Evolutionary conservation across 805 yeast genomes (phyloP).

Genomic region (Kluyveromyces starmeri): DNA sequence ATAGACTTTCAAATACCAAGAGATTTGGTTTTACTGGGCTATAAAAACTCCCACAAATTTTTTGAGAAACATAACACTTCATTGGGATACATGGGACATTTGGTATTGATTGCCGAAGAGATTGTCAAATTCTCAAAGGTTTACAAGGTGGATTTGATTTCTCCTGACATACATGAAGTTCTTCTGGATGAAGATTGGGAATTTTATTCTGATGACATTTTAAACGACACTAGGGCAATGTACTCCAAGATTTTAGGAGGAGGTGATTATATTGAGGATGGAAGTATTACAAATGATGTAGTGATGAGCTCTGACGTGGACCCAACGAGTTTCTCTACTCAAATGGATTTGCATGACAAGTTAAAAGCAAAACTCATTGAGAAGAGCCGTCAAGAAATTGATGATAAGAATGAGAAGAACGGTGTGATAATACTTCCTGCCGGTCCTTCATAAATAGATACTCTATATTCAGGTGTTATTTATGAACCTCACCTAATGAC

Average conservation of each 20-base stretch:
- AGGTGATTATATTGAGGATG: constrained; percentile 26
- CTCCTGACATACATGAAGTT: constrained; percentile 22
- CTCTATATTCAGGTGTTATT: background rate
- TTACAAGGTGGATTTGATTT: constrained; percentile 29
- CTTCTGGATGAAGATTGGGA: constrained; percentile 22
- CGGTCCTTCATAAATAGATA: background rate
- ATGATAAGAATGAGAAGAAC: constrained; percentile 20
- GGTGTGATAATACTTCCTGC: constrained; percentile 24
- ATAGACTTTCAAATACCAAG: constrained; percentile 50
- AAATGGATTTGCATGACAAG: constrained; percentile 24
- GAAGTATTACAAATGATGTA: constrained; percentile 5
- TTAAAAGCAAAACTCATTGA: constrained; percentile 22
- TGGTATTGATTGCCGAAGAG: constrained; percentile 89
- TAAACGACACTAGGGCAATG: constrained; percentile 29
- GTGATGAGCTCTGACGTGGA: constrained; percentile 4
- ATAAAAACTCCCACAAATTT: constrained; percentile 46
- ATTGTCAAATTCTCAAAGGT: constrained; percentile 70
- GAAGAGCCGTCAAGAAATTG: constrained; percentile 21
- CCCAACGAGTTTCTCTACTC: constrained; percentile 15
- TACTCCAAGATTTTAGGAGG: constrained; percentile 31
- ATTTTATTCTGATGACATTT: constrained; percentile 22
- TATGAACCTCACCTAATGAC: constrained; percentile 1
- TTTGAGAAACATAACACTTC: constrained; percentile 55
- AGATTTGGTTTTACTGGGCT: constrained; percentile 52
- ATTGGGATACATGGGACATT: constrained; percentile 95